Evolutionary conservation across 352 stramenopile species (phyloP).

Genomic region (Phytophthora agathidicida): DNA sequence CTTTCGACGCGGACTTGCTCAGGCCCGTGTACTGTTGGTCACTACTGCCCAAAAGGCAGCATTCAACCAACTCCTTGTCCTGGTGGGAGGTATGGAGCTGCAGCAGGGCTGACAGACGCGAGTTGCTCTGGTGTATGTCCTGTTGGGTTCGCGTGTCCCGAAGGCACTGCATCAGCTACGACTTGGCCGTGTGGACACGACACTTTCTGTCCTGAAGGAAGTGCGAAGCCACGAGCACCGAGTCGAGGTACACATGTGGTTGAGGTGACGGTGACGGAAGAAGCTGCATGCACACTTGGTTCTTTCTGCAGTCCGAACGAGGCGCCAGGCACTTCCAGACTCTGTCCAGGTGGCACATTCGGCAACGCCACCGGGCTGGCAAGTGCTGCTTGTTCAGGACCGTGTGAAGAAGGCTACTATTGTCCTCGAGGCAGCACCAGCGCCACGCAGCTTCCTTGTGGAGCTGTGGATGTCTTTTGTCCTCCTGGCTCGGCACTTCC

Average conservation of each 20-base stretch:
- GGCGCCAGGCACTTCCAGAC: constrained; percentile 27
- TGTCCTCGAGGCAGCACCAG: constrained; percentile 57
- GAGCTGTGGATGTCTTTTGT: constrained; percentile 48
- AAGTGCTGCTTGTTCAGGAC: constrained; percentile 47
- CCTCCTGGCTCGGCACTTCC: constrained; percentile 47
- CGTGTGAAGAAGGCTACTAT: constrained; percentile 63
- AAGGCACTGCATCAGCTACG: constrained; percentile 53
- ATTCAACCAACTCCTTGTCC: constrained; percentile 42
- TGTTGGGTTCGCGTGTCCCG: constrained; percentile 66
- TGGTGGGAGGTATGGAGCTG: constrained; percentile 61
- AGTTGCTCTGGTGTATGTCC: constrained; percentile 66
- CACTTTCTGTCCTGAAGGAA: constrained; percentile 28
- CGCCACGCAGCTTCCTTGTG: constrained; percentile 45
- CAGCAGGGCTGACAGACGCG: constrained; percentile 36
- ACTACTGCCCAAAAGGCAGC: constrained; percentile 58
- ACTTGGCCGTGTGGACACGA: constrained; percentile 39
- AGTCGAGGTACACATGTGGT: constrained; percentile 42
- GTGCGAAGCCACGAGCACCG: constrained; percentile 19
- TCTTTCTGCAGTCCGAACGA: constrained; percentile 57
- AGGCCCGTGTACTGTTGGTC: constrained; percentile 54
- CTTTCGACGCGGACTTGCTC: constrained; percentile 46
- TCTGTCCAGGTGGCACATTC: constrained; percentile 72
- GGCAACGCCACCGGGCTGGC: constrained; percentile 51
- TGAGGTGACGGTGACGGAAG: constrained; percentile 2
- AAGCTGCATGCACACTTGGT: constrained; percentile 39